Conservation (phyloP, 192 early-diverging fungal species). For the Mortierella hygrophila region DNA sequence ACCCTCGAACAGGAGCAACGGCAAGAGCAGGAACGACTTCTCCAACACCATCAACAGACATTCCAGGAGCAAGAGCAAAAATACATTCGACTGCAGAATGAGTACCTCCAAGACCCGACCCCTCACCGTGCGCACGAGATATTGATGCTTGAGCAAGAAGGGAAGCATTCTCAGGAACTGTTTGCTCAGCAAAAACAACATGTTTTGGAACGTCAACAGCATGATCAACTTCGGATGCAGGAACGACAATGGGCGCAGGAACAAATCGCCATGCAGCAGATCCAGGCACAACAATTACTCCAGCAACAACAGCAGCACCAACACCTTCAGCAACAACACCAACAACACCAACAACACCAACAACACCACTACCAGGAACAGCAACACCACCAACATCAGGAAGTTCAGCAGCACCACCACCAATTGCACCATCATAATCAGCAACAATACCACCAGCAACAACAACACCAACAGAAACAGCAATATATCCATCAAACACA, state of each 20-base stretch:
- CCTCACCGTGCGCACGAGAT: conserved; percentile 29
- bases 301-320: conserved; percentile 38
- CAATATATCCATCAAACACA: not conserved
- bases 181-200: conserved; percentile 41
- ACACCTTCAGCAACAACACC: conserved; percentile 14
- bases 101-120: conserved; percentile 32
- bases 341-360: conserved; percentile 8
- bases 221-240: conserved; percentile 41
- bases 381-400: conserved; percentile 5
- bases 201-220: conserved; percentile 35
- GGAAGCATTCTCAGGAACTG: conserved; percentile 29
- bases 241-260: conserved; percentile 51
- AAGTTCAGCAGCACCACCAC: not conserved
- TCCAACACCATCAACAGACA: conserved; percentile 24
- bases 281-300: conserved; percentile 3
- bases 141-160: conserved; percentile 38
- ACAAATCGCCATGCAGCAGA: conserved; percentile 19
- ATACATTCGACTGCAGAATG: conserved; percentile 18
- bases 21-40: conserved; percentile 29
- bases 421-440: not conserved
- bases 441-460: conserved; percentile 6
- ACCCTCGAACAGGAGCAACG: conserved; percentile 16
- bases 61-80: conserved; percentile 33
- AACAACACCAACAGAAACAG: conserved; percentile 3
- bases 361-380: not conserved